A percentile compares a stretch with the other conserved stretches of the same genome.
Evolutionary conservation across 2,329 filamentous ascomycete genomes (phyloP).

Genomic region (Alternaria panax): DNA sequence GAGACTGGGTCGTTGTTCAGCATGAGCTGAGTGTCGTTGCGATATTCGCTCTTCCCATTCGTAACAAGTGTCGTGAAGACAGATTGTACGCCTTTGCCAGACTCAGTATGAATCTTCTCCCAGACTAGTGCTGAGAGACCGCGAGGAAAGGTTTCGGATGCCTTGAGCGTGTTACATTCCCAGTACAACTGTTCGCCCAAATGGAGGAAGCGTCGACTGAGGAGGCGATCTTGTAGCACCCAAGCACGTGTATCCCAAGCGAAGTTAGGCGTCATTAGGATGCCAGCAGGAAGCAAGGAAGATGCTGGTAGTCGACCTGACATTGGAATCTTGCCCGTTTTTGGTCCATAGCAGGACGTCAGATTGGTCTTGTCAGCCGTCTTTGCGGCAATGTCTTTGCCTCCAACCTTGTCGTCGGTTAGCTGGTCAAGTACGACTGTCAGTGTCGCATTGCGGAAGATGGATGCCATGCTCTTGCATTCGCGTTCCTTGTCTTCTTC

Average conservation of each 20-base stretch:
- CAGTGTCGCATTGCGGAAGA: constrained; percentile 46
- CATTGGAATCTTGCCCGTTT: not conserved
- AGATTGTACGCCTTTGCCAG: not conserved
- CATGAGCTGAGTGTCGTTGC: not conserved
- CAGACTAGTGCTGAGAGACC: constrained; percentile 46
- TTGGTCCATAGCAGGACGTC: not conserved
- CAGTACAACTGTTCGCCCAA: constrained; percentile 48
- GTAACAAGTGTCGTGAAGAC: not conserved
- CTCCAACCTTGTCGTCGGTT: not conserved
- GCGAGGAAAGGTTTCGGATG: constrained; percentile 46
- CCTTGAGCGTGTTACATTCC: constrained; percentile 49
- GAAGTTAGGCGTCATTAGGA: constrained; percentile 32
- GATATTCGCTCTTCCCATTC: not conserved
- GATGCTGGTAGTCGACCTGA: constrained; percentile 17
- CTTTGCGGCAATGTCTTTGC: not conserved
- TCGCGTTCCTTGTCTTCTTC: constrained; percentile 40
- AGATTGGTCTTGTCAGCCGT: not conserved
- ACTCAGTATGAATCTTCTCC: constrained; percentile 46
- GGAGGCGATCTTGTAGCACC: constrained; percentile 47
- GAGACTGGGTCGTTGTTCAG: not conserved
- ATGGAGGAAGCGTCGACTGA: constrained; percentile 45
- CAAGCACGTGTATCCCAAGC: constrained; percentile 48
- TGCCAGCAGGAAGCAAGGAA: constrained; percentile 19
- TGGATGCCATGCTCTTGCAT: constrained; percentile 40
- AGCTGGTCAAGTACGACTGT: constrained; percentile 41